phyloP scores from a whole-genome alignment of 768 basidiomycete genomes.

The Amanita molliuscula region DNA sequence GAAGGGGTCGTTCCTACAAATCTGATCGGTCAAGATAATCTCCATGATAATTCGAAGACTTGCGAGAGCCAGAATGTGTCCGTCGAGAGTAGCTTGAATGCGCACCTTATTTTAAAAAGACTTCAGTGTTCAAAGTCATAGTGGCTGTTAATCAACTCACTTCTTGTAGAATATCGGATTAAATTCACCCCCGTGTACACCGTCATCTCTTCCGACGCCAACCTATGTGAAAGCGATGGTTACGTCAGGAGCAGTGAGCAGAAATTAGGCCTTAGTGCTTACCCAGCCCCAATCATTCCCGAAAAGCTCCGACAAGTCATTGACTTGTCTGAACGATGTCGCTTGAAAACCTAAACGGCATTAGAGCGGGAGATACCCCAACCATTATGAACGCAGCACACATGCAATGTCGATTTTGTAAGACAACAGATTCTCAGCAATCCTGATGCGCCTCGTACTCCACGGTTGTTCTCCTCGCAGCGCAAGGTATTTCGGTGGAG shows the following conservation, averaged over 20 bases:
- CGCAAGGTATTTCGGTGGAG: constrained; percentile 20
- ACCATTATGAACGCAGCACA: constrained; percentile 9
- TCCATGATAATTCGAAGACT: constrained; percentile 10
- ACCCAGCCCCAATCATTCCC: constrained; percentile 47
- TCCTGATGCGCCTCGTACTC: constrained; percentile 38
- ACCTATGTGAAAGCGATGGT: constrained; percentile 20
- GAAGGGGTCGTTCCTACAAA: constrained; percentile 32
- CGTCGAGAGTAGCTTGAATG: constrained; percentile 25
- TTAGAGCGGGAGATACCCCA: background rate
- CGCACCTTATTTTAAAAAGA: constrained; percentile 13
- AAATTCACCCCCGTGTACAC: constrained; percentile 45
- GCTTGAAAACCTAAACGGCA: constrained; percentile 35
- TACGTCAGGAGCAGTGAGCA: background rate
- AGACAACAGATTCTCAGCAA: constrained; percentile 32
- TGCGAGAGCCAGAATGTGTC: constrained; percentile 52
- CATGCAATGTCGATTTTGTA: constrained; percentile 29
- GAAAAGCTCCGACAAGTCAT: constrained; percentile 42
- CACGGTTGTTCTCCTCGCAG: constrained; percentile 37
- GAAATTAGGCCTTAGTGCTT: constrained; percentile 7
- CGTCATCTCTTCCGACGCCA: constrained; percentile 54
- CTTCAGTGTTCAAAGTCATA: background rate
- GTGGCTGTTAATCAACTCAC: constrained; percentile 10
- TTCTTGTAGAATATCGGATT: constrained; percentile 52
- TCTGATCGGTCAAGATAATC: background rate
- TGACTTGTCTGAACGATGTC: constrained; percentile 44